Evolutionary conservation across 2,329 filamentous ascomycete species (phyloP).

Genomic region (Arachnomyces sp.): DNA sequence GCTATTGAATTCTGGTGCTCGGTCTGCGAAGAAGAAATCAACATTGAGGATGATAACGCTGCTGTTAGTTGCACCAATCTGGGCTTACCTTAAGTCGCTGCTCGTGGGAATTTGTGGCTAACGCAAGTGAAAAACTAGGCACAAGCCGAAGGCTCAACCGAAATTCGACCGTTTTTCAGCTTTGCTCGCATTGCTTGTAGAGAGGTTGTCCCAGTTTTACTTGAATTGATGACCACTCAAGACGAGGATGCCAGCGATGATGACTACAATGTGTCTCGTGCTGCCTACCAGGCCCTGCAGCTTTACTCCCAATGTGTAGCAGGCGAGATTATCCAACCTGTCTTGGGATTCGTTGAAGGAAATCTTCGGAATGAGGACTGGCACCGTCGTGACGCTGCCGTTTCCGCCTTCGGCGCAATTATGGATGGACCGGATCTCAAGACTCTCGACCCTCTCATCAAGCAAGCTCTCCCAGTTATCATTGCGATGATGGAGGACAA

Average conservation of each 20-base stretch:
- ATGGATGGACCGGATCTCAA: slow-evolving; percentile 97
- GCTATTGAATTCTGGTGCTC: slow-evolving; percentile 99
- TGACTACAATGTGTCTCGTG: slow-evolving; percentile 93
- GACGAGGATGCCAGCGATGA: slow-evolving; percentile 95
- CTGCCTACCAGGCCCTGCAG: slow-evolving; percentile 92
- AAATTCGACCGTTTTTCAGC: slow-evolving; percentile 89
- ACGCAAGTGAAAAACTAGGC: slow-evolving; percentile 30
- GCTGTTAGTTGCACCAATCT: slow-evolving; percentile 46
- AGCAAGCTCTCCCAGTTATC: slow-evolving; percentile 85
- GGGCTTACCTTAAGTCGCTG: no score
- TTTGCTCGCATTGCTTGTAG: slow-evolving; percentile 87
- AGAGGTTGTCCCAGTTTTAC: slow-evolving; percentile 87
- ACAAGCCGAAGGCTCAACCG: slow-evolving; percentile 64
- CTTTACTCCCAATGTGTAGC: slow-evolving; percentile 91
- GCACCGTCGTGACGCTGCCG: slow-evolving; percentile 89
- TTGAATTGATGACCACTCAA: slow-evolving; percentile 87
- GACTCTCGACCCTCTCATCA: slow-evolving; percentile 85
- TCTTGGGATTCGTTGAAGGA: slow-evolving; percentile 83
- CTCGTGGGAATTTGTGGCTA: no score
- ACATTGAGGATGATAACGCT: slow-evolving; percentile 93
- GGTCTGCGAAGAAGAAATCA: slow-evolving; percentile 98
- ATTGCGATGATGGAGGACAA: slow-evolving; percentile 89
- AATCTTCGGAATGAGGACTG: slow-evolving; percentile 88
- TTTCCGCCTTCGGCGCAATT: slow-evolving; percentile 94
- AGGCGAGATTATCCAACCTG: slow-evolving; percentile 72